Conservation (phyloP, 2,329 filamentous ascomycete species). For the Sclerotinia borealis region DNA sequence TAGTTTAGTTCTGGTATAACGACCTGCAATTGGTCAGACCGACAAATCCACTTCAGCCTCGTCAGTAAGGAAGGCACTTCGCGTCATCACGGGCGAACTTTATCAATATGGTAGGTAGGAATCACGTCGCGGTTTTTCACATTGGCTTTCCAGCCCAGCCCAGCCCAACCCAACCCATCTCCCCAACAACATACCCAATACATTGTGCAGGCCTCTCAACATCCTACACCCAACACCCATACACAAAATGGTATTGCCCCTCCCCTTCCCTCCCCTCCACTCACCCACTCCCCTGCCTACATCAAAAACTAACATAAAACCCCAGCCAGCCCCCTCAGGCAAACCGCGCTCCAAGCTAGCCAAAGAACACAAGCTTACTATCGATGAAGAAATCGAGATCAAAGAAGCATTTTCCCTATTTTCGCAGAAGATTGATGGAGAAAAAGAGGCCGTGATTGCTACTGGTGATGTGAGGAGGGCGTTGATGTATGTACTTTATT, state of each 20-base stretch:
- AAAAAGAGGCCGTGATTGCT: slow-evolving; percentile 53
- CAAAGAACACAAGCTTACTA: slow-evolving; percentile 81
- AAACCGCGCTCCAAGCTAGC: slow-evolving; percentile 73
- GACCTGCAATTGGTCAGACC: not conserved
- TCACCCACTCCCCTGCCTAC: not conserved
- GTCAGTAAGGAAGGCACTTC: slow-evolving; percentile 6
- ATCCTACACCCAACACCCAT: not conserved
- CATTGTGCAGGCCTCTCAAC: too few species aligned
- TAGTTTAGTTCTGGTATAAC: not conserved
- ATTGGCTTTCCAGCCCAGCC: too few species aligned
- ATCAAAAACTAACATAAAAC: slow-evolving; percentile 1
- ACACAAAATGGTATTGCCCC: not conserved
- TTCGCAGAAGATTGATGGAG: slow-evolving; percentile 60
- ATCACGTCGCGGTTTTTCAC: not conserved
- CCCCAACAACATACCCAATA: too few species aligned
- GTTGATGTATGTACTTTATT: slow-evolving; percentile 51
- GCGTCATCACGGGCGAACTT: not conserved
- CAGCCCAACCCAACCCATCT: too few species aligned
- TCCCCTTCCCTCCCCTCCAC: fast-evolving
- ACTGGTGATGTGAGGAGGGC: slow-evolving; percentile 55
- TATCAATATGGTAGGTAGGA: too few species aligned
- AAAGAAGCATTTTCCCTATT: slow-evolving; percentile 86
- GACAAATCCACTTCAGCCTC: not conserved
- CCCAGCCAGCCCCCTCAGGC: slow-evolving; percentile 26
- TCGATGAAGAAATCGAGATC: slow-evolving; percentile 83